These are phyloP conservation scores for Hypoxylon lienhwacheense DNA, from an alignment of 495 filamentous ascomycete genomes.

Conservation along the genomic window DNA sequence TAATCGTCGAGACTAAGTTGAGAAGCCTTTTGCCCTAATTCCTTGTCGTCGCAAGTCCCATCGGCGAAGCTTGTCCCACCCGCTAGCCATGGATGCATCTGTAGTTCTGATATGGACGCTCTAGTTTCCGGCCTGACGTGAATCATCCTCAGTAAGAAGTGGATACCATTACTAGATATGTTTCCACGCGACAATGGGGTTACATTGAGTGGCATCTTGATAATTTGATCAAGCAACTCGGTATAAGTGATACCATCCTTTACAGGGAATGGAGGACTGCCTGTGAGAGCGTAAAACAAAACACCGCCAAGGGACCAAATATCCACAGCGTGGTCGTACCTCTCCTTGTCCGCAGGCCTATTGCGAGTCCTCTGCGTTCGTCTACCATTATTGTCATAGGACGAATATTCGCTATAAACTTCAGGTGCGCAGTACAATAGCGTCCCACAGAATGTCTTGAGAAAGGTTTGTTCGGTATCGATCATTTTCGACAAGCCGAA, in stretches of 20 bases:
- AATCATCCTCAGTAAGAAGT: conserved; percentile 77
- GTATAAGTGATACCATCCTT: conserved; percentile 54
- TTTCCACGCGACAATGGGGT: conserved; percentile 55
- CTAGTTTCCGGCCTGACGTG: conserved; percentile 69
- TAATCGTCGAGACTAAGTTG: conserved; percentile 65
- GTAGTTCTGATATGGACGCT: conserved; percentile 64
- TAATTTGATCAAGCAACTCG: conserved; percentile 79
- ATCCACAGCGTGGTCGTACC: conserved; percentile 88
- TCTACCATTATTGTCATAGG: conserved; percentile 53
- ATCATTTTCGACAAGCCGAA: conserved; percentile 95
- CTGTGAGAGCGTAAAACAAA: conserved; percentile 76
- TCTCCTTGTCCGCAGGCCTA: conserved; percentile 45
- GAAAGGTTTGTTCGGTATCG: conserved; percentile 81
- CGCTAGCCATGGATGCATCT: conserved; percentile 68
- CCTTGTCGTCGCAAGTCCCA: conserved; percentile 54
- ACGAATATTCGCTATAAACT: conserved; percentile 83
- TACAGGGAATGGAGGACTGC: conserved; percentile 76
- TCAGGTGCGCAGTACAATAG: conserved; percentile 95
- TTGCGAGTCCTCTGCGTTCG: conserved; percentile 47
- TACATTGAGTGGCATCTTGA: conserved; percentile 68
- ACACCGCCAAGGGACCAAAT: conserved; percentile 95
- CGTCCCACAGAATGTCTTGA: conserved; percentile 96
- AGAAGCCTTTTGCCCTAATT: conserved; percentile 60
- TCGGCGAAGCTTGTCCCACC: conserved; percentile 47
- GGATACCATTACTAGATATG: conserved; percentile 65